Evolutionary conservation across 495 filamentous ascomycete genomes (phyloP).

Genomic region (Bombardia bombarda): DNA sequence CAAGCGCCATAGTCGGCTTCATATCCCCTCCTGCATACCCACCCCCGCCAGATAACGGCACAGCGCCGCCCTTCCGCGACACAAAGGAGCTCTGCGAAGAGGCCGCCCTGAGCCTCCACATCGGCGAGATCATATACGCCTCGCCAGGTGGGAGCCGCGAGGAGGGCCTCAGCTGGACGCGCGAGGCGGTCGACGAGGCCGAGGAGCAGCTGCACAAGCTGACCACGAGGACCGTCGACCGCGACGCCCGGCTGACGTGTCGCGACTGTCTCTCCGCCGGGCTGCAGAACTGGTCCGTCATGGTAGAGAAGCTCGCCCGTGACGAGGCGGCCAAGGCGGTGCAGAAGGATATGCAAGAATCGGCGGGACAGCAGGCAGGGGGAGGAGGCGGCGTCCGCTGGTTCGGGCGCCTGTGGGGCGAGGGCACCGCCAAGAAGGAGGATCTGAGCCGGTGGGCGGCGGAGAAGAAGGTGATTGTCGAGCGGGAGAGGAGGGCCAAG

Average conservation of each 20-base stretch:
- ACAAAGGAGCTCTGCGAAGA: slow-evolving; percentile 66
- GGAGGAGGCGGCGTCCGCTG: no score
- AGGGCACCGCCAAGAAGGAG: slow-evolving; percentile 15
- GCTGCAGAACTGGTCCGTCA: slow-evolving; percentile 66
- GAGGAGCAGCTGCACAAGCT: slow-evolving; percentile 43
- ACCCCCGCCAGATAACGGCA: slow-evolving; percentile 53
- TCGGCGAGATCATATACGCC: slow-evolving; percentile 88
- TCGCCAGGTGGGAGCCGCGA: slow-evolving; percentile 31
- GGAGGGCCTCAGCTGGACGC: slow-evolving; percentile 74
- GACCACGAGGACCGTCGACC: slow-evolving; percentile 1
- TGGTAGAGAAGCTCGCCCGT: slow-evolving; percentile 53
- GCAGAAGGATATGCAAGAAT: not conserved
- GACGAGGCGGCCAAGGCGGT: slow-evolving; percentile 40
- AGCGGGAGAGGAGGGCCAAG: slow-evolving; percentile 35
- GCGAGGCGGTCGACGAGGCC: slow-evolving; percentile 65
- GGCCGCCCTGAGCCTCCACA: slow-evolving; percentile 76
- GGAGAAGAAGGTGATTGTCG: slow-evolving; percentile 44
- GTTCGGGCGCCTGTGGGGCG: slow-evolving; percentile 47
- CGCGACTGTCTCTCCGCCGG: slow-evolving; percentile 64
- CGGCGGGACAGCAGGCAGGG: slow-evolving; percentile 3
- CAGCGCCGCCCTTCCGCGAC: slow-evolving; percentile 52
- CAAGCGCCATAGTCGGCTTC: slow-evolving; percentile 30
- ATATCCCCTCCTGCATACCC: slow-evolving; percentile 55
- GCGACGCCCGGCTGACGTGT: slow-evolving; percentile 45
- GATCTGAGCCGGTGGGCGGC: slow-evolving; percentile 37